Evolutionary conservation across 805 yeast species (phyloP).

Genomic region (Lipomyces yamadae): DNA sequence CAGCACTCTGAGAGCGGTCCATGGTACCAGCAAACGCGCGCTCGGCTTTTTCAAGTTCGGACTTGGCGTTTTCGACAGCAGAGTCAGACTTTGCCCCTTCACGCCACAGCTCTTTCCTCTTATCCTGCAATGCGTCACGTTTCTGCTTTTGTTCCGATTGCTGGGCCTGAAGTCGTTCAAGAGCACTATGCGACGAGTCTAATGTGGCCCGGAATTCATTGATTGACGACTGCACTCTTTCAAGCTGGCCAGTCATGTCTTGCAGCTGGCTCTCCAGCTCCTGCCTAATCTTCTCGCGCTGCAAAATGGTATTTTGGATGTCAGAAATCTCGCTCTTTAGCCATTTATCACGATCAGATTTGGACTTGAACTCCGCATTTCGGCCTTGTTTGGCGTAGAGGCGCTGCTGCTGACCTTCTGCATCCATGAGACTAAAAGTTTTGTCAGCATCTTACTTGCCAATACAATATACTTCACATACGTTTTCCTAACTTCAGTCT

Average conservation of each 20-base stretch:
- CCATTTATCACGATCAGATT: slow-evolving; percentile 71
- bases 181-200: slow-evolving; percentile 37
- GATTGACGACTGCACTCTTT: slow-evolving; percentile 32
- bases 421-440: slow-evolving; percentile 19
- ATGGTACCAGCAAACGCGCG: slow-evolving; percentile 70
- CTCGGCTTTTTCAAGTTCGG: slow-evolving; percentile 62
- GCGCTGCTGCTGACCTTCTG: slow-evolving; percentile 39
- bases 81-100: slow-evolving; percentile 69
- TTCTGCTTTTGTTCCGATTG: slow-evolving; percentile 31
- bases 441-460: not conserved
- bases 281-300: slow-evolving; percentile 42
- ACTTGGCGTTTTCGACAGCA: slow-evolving; percentile 58
- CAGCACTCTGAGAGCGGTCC: slow-evolving; percentile 71
- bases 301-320: slow-evolving; percentile 45
- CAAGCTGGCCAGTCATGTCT: slow-evolving; percentile 14
- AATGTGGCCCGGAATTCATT: slow-evolving; percentile 26
- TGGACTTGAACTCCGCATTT: slow-evolving; percentile 59
- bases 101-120: slow-evolving; percentile 77
- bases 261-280: slow-evolving; percentile 40
- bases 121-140: slow-evolving; percentile 56
- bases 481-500: slow-evolving; percentile 29
- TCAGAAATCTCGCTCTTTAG: slow-evolving; percentile 56
- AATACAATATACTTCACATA: slow-evolving; percentile 4
- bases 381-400: slow-evolving; percentile 75
- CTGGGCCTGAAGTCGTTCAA: slow-evolving; percentile 29